These are phyloP conservation scores for Phaeosphaeria sp. DNA, from an alignment of 2,329 filamentous ascomycete genomes.

Conservation along the genomic window DNA sequence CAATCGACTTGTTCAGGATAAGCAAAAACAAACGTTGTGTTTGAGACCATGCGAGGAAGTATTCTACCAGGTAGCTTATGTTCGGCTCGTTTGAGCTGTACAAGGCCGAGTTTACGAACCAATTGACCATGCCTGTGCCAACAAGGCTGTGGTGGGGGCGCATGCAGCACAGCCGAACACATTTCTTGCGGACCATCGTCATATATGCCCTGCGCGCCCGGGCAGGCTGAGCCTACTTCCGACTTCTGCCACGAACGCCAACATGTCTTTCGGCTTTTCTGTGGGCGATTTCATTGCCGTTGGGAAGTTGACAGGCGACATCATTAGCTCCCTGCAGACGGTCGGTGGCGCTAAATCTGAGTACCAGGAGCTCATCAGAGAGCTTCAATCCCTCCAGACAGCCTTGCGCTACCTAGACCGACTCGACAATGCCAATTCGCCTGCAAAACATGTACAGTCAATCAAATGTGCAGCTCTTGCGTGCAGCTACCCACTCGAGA, in stretches of 20 bases:
- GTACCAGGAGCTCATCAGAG: constrained; percentile 16
- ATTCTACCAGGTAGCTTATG: too few relatives aligned
- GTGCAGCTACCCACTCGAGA: constrained; percentile 9
- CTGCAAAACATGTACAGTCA: neutral
- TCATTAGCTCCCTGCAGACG: constrained; percentile 1
- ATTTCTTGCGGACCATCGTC: neutral
- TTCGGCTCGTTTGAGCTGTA: too few relatives aligned
- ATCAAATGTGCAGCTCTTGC: constrained; percentile 13
- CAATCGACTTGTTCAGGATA: too few relatives aligned
- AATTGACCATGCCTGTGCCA: too few relatives aligned
- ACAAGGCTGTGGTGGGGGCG: neutral
- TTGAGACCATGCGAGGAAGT: too few relatives aligned
- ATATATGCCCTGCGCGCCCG: neutral
- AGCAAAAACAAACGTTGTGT: too few relatives aligned
- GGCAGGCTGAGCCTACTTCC: too few relatives aligned
- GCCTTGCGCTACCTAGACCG: constrained; percentile 14
- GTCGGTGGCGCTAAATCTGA: constrained; percentile 13
- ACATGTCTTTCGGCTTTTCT: constrained; percentile 4
- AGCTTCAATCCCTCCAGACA: constrained; percentile 4
- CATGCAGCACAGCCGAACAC: neutral
- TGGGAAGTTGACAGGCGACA: constrained; percentile 8
- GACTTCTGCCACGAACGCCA: neutral
- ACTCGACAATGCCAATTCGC: neutral
- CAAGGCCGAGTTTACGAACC: too few relatives aligned
- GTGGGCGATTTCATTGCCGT: constrained; percentile 12